Base-by-base conservation (phyloP, 768 basidiomycete genomes). In the Zangia roseola region DNA sequence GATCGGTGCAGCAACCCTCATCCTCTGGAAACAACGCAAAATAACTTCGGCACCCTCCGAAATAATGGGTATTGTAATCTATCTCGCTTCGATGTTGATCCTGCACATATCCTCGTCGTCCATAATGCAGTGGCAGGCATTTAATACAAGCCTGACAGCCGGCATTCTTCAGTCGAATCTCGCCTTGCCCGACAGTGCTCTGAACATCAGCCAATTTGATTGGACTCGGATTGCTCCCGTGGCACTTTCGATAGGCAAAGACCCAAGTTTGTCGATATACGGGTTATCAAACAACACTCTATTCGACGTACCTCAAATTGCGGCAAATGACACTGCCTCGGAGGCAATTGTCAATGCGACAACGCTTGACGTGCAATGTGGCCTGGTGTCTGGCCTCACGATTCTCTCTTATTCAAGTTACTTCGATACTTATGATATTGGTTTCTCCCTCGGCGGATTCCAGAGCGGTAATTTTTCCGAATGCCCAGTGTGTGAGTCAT, bases 51-150 rank as follows among this genome's bases (percentile, higher is more conserved):
- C 55, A 0, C 47, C 53, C 0, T 24, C 7, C 1, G 24, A 24
- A 8, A 30, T 53, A 19, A 14, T 55, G 10, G 24, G 39, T 10
- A 44, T 49, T 5, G 17, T 59, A 6, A 16, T 43, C 2, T 64
- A 64, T 41, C 44, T 63, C 2, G 34, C 19, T 2, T 50, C 42
- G n/a, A 55, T 65, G 31, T 43, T 48, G 3, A 52, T 39, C 4
- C 50, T 65, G 0, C 64, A 65, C 43, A 49, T 65, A 31, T 21
- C 59, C 10, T 66, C 60, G 0, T 51, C 63, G 1, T 47, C 64
- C 1, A 35, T 65, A 36, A 36, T 64, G 17, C 49, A 53, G 31
- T 50, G 65, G 1, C 43, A 57, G 12, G 33, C 54, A 3, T 65
- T 60, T 36, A 47, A 58, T 14, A 30, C 38, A 5, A 51, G 54